phyloP scores from a whole-genome alignment of 2,329 filamentous ascomycete genomes.

The Lasiodiplodia sp. region DNA sequence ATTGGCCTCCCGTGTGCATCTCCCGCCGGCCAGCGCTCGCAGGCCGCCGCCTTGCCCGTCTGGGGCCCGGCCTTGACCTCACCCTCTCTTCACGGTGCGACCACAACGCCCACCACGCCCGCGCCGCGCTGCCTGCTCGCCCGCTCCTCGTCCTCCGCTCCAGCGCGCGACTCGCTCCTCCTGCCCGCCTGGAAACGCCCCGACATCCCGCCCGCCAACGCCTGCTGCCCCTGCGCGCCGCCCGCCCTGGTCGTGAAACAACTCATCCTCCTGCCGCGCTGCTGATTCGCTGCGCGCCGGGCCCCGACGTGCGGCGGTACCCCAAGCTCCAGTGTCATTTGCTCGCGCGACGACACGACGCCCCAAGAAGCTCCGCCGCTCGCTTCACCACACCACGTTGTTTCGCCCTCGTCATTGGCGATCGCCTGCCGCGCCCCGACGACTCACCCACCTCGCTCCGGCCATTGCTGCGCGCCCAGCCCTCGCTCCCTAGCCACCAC shows the following conservation, averaged over 20 bases:
- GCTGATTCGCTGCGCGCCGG: conserved; percentile 30
- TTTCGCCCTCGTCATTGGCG: conserved; percentile 28
- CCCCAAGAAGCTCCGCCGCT: conserved; percentile 19
- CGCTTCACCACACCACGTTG: conserved; percentile 24
- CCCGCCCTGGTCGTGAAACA: conserved; percentile 31
- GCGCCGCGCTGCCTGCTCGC: conserved; percentile 2
- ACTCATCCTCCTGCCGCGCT: conserved; percentile 29
- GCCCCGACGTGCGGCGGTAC: conserved; percentile 24
- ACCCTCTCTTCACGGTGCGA: conserved; percentile 23
- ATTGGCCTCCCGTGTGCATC: conserved; percentile 28
- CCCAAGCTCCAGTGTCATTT: conserved; percentile 30
- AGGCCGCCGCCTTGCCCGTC: conserved; percentile 24
- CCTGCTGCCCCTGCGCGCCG: conserved; percentile 18
- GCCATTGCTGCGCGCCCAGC: conserved; percentile 15
- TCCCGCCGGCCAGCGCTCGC: conserved; percentile 27
- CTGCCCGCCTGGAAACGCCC: conserved; percentile 22
- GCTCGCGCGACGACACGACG: conserved; percentile 31
- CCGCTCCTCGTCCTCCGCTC: conserved; percentile 7
- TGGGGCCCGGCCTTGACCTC: conserved; percentile 22
- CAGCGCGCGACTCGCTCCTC: conserved; percentile 6
- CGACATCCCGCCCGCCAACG: conserved; percentile 8
- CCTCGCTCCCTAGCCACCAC: conserved; percentile 25
- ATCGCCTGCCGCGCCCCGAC: conserved; percentile 27
- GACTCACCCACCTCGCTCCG: conserved; percentile 23
- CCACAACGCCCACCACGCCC: conserved; percentile 21